Percentiles rank a stretch among this genome's conserved stretches.
Evolutionary conservation across 2,329 filamentous ascomycete genomes (phyloP).

Genomic region (Verticillium tricorpus): DNA sequence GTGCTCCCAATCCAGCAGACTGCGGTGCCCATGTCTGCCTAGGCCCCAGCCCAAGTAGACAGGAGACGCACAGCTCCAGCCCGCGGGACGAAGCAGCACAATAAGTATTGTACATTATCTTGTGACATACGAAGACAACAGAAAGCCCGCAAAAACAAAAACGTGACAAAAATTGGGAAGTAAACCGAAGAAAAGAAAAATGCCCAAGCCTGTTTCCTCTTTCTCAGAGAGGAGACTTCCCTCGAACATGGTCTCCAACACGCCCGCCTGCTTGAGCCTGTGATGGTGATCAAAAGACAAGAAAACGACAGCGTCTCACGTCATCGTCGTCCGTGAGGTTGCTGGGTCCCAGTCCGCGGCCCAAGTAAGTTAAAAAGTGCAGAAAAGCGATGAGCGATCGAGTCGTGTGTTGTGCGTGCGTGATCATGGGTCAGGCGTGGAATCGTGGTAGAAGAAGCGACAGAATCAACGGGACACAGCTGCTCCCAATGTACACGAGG

Average conservation of each 20-base stretch:
- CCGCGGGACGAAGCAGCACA: background rate
- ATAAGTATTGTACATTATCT: slow-evolving; percentile 14
- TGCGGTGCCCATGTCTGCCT: slow-evolving; percentile 1
- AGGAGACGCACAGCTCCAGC: background rate
- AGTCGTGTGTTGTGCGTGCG: slow-evolving; percentile 8
- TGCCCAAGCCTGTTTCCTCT: background rate
- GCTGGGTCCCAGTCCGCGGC: background rate
- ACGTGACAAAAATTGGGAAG: background rate
- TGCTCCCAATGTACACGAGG: slow-evolving; percentile 5
- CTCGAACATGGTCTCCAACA: background rate
- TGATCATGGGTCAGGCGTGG: slow-evolving; percentile 13
- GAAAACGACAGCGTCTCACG: background rate
- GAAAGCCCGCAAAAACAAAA: background rate
- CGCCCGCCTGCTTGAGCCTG: background rate
- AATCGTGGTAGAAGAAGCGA: slow-evolving; percentile 13
- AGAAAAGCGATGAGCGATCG: background rate
- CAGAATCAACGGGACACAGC: slow-evolving; percentile 3
- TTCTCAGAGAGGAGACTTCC: background rate
- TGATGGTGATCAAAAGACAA: background rate
- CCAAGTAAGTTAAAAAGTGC: background rate
- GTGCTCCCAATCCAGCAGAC: background rate
- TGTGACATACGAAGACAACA: slow-evolving; percentile 5
- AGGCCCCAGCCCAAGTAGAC: background rate
- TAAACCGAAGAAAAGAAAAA: slow-evolving; percentile 2
- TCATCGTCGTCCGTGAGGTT: background rate